Evolutionary conservation across 2,329 filamentous ascomycete genomes (phyloP), one percentile per base, ranked within the genome.

Genomic region (Cercospora berteroae): DNA sequence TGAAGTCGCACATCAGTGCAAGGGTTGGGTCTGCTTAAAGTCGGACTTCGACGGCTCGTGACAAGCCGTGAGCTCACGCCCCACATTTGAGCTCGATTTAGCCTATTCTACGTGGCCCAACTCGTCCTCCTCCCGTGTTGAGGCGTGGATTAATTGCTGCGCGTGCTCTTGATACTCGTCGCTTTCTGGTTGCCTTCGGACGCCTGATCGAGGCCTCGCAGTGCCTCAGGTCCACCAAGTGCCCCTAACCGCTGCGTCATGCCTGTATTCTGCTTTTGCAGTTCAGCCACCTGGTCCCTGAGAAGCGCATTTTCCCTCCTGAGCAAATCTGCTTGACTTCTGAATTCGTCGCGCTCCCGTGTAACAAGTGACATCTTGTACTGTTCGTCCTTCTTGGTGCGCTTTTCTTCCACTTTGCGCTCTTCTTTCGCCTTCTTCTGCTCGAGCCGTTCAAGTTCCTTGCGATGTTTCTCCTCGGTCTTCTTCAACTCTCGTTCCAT

Each of bases 401-500:
- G 74, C 50, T 78, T 80, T 68, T 82, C 82, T 69, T 84, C 81
- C 18, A 81, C 80, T 57, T 82, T 82, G 29, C 79, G 76, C 18
- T 71, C 68, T 59, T 78, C 77, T 63, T 76, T 77, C n/a, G 72
- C 72, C 48, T 74, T 74, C 63, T 77, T 77, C 59, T 73, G 70
- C 64, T 79, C 79, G 1, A 84, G 84, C 77, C 89, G 90, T 72
- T 81, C 82, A 67, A 87, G 82, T 74, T 93, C 90, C 66, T 84
- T 85, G 66, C 83, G 81, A 58, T 87, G 86, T 79, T 87, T 88
- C 70, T 87, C 84, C 70, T 91, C 87, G 2, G 91, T 79, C 77
- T 89, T 90, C 69, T 81, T 81, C 56, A 90, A 80, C 74, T 92
- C 89, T 12, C 84, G 84, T 69, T 85, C 84, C 72, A 89, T 88